phyloP scores from a whole-genome alignment of 768 basidiomycete genomes.

The Collybiopsis luxurians region DNA sequence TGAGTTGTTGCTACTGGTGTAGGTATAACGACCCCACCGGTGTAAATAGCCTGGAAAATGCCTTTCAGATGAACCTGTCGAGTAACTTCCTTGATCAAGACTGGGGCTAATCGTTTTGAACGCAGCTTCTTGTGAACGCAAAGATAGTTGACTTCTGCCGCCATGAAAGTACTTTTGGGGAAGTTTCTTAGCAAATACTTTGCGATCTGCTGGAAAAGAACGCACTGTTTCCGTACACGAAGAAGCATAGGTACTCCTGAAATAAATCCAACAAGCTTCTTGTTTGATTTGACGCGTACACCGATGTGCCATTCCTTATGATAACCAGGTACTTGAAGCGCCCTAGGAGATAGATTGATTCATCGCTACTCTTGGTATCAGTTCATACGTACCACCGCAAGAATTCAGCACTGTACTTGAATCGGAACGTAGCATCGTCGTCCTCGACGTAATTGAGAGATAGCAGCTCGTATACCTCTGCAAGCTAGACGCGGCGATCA shows the following conservation, averaged over 20 bases:
- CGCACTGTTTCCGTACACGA: conserved; percentile 83
- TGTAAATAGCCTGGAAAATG: conserved; percentile 97
- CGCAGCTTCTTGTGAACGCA: conserved; percentile 97
- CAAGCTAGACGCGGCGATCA: conserved; percentile 49
- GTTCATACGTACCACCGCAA: conserved; percentile 68
- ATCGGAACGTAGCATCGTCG: conserved; percentile 92
- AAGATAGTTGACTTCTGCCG: conserved; percentile 95
- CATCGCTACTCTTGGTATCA: not conserved
- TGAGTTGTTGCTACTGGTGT: conserved; percentile 88
- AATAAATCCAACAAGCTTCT: conserved; percentile 96
- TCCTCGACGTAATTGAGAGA: conserved; percentile 97
- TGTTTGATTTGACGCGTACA: conserved; percentile 85
- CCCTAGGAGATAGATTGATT: conserved; percentile 49
- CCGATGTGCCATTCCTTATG: conserved; percentile 94
- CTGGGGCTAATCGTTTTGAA: conserved; percentile 91
- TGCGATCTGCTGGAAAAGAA: conserved; percentile 4
- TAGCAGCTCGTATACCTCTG: conserved; percentile 89
- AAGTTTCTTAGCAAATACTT: not conserved
- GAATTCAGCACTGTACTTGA: conserved; percentile 95
- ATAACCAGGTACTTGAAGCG: conserved; percentile 91
- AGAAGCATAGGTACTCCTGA: conserved; percentile 86
- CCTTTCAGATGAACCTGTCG: conserved; percentile 86
- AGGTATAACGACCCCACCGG: conserved; percentile 89
- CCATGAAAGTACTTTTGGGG: conserved; percentile 53
- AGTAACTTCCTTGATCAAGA: conserved; percentile 97